Base-by-base conservation (phyloP, 2,329 filamentous ascomycete species). In the Aspergillus luchuensis region DNA sequence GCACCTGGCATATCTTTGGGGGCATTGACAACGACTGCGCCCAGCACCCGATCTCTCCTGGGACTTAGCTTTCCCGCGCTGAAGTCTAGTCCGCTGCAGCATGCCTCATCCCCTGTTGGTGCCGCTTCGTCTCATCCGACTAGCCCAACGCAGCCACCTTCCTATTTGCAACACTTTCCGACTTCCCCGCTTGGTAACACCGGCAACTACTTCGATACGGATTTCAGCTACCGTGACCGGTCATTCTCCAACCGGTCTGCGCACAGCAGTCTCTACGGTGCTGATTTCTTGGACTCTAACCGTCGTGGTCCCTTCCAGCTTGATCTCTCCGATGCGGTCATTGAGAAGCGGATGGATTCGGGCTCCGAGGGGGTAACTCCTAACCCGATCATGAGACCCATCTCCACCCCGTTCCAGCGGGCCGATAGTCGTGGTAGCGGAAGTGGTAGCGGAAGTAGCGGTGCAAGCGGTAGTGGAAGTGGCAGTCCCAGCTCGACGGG, bases 351-450 rank as follows among this genome's bases (percentile, higher is more conserved):
- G 57, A 71, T 69, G 49, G 68, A 72, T 47, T 68, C 72, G 21
- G 69, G 68, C 59, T 76, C 71, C 30, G 68, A 76, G 45, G 67
- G 69, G 50, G 73, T 70, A 57, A 69, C 69, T 54, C 68, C 73
- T 13, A 75, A 76, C 58, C 74, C 76, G 3, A 77, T 74, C 64
- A 68, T 71, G 50, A 74, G 72, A 59, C 73, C 72, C 17, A 71
- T 70, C 56, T 66, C 75, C 54, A 79, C 75, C 43, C 74, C 77
- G 48, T 78, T 77, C 55, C 73, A 72, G 36, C 71, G 75, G 66
- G 73, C 71, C 38, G 80, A 76, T 53, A 84, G 81, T 69, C 79
- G 80, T 62, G 80, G 78, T 53, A 84, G 82, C 64, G 81, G 80
- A 50, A 71, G 72, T 72, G 74, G 80, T 63, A 78, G 79, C 71